phyloP scores from a whole-genome alignment of 225 moss, liverwort and hornwort genomes.

The Sphagnum tenellum region DNA sequence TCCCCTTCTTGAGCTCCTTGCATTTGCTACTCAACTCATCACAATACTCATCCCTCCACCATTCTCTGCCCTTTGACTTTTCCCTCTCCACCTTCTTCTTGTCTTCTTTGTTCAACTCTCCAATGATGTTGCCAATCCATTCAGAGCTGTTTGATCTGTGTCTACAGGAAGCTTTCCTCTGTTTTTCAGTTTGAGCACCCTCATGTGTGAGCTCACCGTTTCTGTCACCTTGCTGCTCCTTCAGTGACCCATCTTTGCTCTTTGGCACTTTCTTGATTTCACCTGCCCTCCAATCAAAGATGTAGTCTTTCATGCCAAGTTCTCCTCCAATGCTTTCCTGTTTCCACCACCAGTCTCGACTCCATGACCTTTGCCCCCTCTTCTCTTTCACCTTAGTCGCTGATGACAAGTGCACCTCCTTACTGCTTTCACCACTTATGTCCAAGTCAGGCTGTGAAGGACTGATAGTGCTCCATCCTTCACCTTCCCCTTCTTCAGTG shows the following conservation, averaged over 20 bases:
- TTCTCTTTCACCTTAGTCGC: slow-evolving; percentile 10
- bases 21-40: slow-evolving; percentile 58
- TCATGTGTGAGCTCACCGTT: slow-evolving; percentile 47
- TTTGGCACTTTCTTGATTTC: slow-evolving; percentile 32
- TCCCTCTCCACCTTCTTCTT: slow-evolving; percentile 61
- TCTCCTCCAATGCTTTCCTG: slow-evolving; percentile 64
- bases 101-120: slow-evolving; percentile 47
- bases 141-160: slow-evolving; percentile 76
- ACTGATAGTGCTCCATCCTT: slow-evolving; percentile 92
- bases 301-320: slow-evolving; percentile 40
- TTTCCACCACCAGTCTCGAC: slow-evolving; percentile 91
- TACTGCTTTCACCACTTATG: slow-evolving; percentile 46
- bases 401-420: slow-evolving; percentile 27
- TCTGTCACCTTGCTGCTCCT: slow-evolving; percentile 14
- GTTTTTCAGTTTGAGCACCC: slow-evolving; percentile 25
- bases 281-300: slow-evolving; percentile 30
- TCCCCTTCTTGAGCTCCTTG: slow-evolving; percentile 54
- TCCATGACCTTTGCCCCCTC: slow-evolving; percentile 45
- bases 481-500: slow-evolving; percentile 48
- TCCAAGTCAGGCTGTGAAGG: slow-evolving; percentile 85
- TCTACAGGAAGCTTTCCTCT: slow-evolving; percentile 32
- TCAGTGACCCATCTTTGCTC: slow-evolving; percentile 23
- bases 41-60: slow-evolving; percentile 91
- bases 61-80: slow-evolving; percentile 70
- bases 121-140: slow-evolving; percentile 68